phyloP scores from a whole-genome alignment of 371 early-diverging fungal species.

The Saksenaea oblongispora region DNA sequence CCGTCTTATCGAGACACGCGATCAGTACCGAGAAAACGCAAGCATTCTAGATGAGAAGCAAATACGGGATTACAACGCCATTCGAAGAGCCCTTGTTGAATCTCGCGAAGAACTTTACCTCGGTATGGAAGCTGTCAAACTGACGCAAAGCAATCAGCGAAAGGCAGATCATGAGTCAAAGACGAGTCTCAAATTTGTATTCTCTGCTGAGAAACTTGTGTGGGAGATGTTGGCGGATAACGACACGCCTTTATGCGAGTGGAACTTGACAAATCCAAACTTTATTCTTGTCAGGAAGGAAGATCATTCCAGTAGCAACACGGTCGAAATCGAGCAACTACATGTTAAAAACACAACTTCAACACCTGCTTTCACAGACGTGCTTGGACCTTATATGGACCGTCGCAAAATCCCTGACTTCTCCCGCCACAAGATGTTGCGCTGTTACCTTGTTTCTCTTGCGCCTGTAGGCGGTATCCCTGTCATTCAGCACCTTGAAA shows the following conservation, averaged over 20 bases:
- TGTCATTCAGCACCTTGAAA: slow-evolving; percentile 84
- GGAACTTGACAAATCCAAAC: slow-evolving; percentile 49
- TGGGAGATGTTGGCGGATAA: slow-evolving; percentile 63
- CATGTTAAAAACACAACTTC: slow-evolving; percentile 65
- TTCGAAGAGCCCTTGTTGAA: slow-evolving; percentile 30
- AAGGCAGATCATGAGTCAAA: slow-evolving; percentile 39
- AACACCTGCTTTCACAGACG: slow-evolving; percentile 61
- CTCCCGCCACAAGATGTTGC: slow-evolving; percentile 79
- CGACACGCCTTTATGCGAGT: slow-evolving; percentile 56
- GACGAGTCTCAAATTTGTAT: slow-evolving; percentile 41
- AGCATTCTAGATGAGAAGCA: slow-evolving; percentile 23
- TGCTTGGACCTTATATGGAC: slow-evolving; percentile 66
- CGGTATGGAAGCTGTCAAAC: slow-evolving; percentile 70
- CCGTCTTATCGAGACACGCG: slow-evolving; percentile 25
- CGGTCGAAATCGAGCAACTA: slow-evolving; percentile 75
- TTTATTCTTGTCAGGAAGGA: slow-evolving; percentile 58
- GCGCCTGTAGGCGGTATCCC: slow-evolving; percentile 87
- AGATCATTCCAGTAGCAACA: slow-evolving; percentile 63
- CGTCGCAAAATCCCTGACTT: slow-evolving; percentile 50
- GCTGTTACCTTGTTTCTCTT: slow-evolving; percentile 72
- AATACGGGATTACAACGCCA: slow-evolving; percentile 32
- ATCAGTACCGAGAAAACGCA: slow-evolving; percentile 38
- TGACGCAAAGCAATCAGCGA: slow-evolving; percentile 30
- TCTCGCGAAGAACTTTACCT: slow-evolving; percentile 68
- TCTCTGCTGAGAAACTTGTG: slow-evolving; percentile 43